Evolutionary conservation across 768 basidiomycete species (phyloP).

Genomic region (Agrocybe pediades): DNA sequence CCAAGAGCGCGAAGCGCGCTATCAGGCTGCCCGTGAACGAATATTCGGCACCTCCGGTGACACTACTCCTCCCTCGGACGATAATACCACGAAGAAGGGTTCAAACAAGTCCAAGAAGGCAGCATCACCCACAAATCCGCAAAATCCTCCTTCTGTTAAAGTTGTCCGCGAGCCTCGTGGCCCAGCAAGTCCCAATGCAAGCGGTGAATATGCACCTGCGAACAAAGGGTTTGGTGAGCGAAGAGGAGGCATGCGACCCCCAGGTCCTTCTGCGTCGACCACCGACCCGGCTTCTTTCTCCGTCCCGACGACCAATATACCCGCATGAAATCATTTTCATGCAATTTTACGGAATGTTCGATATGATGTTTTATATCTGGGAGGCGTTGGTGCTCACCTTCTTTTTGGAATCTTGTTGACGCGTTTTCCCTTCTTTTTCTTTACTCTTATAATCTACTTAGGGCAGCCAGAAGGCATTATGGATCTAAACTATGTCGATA

Average conservation of each 20-base stretch:
- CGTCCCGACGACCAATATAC: slow-evolving; percentile 3
- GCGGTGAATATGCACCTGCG: neutral
- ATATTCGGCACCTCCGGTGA: slow-evolving; percentile 55
- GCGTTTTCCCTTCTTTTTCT: neutral
- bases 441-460: too few relatives aligned
- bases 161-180: slow-evolving; percentile 32
- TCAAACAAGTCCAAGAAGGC: slow-evolving; percentile 1
- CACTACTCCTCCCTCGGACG: slow-evolving; percentile 1
- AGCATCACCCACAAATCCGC: neutral
- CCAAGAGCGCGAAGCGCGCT: slow-evolving; percentile 70
- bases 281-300: neutral
- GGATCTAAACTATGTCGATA: neutral
- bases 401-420: too few relatives aligned
- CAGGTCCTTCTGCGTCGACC: neutral
- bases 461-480: neutral
- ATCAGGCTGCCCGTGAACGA: slow-evolving; percentile 71
- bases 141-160: slow-evolving; percentile 8
- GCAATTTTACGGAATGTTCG: neutral
- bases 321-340: neutral
- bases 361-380: neutral
- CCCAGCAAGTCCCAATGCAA: slow-evolving; percentile 12
- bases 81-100: slow-evolving; percentile 7
- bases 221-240: slow-evolving; percentile 26
- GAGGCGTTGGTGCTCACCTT: too few relatives aligned
- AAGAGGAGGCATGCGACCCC: slow-evolving; percentile 14